A percentile compares a stretch with the other conserved stretches of the same genome.
These are phyloP conservation scores for Fomitopsis palustris DNA, from an alignment of 1,284 basidiomycete genomes.

Conservation along the genomic window DNA sequence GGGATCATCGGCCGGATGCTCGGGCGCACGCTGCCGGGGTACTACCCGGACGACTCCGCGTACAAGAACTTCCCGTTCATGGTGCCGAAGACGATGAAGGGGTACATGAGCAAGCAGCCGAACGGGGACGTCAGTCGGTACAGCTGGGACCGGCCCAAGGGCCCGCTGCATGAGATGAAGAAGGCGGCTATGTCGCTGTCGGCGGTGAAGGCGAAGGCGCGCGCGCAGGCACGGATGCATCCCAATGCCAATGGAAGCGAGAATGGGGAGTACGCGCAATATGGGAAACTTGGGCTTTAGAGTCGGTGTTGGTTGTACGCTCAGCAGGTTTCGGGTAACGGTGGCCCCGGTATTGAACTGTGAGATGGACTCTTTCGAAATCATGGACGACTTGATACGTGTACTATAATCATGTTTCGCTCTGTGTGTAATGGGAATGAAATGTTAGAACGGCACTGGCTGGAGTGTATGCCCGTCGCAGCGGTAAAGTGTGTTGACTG, in stretches of 20 bases:
- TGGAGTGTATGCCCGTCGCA: too few relatives aligned
- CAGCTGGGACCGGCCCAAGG: constrained; percentile 40
- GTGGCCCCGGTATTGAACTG: too few relatives aligned
- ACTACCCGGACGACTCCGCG: constrained; percentile 56
- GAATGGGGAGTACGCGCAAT: neutral
- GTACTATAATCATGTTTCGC: too few relatives aligned
- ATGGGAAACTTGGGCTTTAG: neutral
- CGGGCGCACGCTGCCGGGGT: constrained; percentile 63
- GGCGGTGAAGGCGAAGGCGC: neutral
- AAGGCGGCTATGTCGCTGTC: neutral
- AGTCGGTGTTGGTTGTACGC: too few relatives aligned
- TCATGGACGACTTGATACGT: too few relatives aligned
- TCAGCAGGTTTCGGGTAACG: too few relatives aligned
- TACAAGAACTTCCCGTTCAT: constrained; percentile 69
- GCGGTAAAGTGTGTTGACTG: too few relatives aligned
- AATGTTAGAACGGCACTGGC: too few relatives aligned
- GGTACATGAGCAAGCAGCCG: constrained; percentile 27
- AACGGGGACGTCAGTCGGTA: constrained; percentile 38
- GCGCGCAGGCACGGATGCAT: neutral
- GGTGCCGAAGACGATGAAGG: constrained; percentile 44
- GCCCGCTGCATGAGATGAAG: neutral
- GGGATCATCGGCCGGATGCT: constrained; percentile 73
- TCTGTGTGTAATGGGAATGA: too few relatives aligned
- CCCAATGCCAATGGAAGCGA: too few relatives aligned
- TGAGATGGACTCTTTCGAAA: too few relatives aligned